Conservation (phyloP, 2,329 filamentous ascomycete genomes). For the Colletotrichum magnum region DNA sequence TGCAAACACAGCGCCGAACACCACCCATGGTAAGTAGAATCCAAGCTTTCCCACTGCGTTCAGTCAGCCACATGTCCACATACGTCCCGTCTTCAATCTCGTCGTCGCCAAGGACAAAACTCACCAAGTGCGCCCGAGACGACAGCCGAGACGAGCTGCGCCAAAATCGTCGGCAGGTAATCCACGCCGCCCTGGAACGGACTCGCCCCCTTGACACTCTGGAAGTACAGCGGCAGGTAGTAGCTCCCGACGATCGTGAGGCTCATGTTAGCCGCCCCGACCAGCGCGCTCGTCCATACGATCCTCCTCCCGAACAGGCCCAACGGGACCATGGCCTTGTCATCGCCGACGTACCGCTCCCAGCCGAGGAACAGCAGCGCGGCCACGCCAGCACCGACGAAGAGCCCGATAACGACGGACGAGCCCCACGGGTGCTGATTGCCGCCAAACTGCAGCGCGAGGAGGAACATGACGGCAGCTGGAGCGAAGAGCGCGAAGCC, state of each 20-base stretch:
- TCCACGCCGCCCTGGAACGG: conserved; percentile 55
- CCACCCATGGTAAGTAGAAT: conserved; percentile 43
- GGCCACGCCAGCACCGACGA: conserved; percentile 52
- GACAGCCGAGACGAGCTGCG: conserved; percentile 54
- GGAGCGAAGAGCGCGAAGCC: conserved; percentile 61
- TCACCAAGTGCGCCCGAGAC: conserved; percentile 51
- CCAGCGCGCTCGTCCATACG: conserved; percentile 58
- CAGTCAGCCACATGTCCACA: background rate
- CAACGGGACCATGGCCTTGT: conserved; percentile 63
- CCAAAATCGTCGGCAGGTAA: conserved; percentile 57
- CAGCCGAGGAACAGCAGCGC: conserved; percentile 55
- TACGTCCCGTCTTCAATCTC: background rate
- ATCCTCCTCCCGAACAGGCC: conserved; percentile 59
- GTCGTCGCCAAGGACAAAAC: background rate
- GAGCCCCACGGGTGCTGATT: conserved; percentile 56
- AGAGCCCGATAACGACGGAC: conserved; percentile 55
- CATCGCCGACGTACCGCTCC: conserved; percentile 59
- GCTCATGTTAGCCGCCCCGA: conserved; percentile 58
- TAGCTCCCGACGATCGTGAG: conserved; percentile 61
- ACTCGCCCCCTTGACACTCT: conserved; percentile 58
- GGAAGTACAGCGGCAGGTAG: conserved; percentile 67
- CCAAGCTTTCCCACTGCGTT: conserved; percentile 47
- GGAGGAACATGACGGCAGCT: conserved; percentile 57
- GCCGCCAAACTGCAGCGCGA: conserved; percentile 62
- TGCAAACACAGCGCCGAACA: conserved; percentile 54